phyloP scores from a whole-genome alignment of 1,284 basidiomycete genomes.

The Fistulinella cinereoalba region DNA sequence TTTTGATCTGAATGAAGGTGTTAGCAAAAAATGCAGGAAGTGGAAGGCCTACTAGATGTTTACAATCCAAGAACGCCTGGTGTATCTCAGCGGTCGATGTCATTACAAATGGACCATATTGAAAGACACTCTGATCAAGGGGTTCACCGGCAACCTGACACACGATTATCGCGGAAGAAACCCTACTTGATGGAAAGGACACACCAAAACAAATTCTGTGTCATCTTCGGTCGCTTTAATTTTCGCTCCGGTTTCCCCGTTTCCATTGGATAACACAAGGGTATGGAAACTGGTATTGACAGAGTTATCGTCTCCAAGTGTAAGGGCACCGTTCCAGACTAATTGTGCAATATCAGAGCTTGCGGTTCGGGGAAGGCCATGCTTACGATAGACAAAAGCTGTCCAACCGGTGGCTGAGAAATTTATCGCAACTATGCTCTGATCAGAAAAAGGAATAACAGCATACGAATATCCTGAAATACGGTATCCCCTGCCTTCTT shows the following conservation, averaged over 20 bases:
- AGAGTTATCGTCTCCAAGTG: conserved; percentile 52
- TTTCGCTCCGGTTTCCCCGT: conserved; percentile 58
- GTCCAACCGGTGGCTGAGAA: conserved; percentile 73
- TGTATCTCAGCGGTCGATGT: conserved; percentile 78
- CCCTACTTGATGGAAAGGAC: conserved; percentile 17
- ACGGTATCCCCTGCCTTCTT: conserved; percentile 60
- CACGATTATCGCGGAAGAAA: conserved; percentile 15
- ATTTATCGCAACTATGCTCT: conserved; percentile 1
- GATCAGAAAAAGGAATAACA: not conserved
- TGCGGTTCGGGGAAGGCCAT: not conserved
- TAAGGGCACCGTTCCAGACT: conserved; percentile 69
- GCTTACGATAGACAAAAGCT: conserved; percentile 74
- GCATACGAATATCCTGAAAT: conserved; percentile 84
- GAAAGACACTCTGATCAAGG: conserved; percentile 83
- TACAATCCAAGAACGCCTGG: conserved; percentile 81
- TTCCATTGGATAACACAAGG: conserved; percentile 64
- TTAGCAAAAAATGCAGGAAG: conserved; percentile 1
- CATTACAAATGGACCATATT: conserved; percentile 89
- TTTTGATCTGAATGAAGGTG: conserved; percentile 52
- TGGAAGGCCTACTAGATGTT: conserved; percentile 23
- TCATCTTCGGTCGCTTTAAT: conserved; percentile 55
- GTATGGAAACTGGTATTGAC: conserved; percentile 69
- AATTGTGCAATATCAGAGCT: conserved; percentile 11
- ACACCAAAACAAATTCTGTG: conserved; percentile 70
- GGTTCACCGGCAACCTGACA: conserved; percentile 80